Base-by-base conservation (phyloP, 1,139 yeast species). In the Taphrina flavorubra region DNA sequence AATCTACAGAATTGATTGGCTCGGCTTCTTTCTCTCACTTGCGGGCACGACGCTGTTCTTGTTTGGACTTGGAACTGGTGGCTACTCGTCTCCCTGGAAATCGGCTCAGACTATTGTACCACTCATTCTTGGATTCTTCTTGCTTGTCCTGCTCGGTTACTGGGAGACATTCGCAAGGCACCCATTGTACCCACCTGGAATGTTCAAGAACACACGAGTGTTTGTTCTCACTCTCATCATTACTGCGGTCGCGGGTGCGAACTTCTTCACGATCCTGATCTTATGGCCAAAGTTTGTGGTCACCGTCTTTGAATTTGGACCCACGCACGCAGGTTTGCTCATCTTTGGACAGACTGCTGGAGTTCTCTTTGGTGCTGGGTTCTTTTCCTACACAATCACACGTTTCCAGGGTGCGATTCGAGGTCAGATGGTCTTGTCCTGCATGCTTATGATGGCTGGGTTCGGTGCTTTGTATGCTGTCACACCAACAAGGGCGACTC, bases 241-340 rank as follows among this genome's bases (percentile, higher is more conserved):
- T 20, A 63, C 67, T 18, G 61, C 61, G n/a, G 61, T 63, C 18
- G 67, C 67, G 7, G 67, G 67, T 55, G 67, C 67, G 16, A 63
- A 63, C 47, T 63, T 63, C 67, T 63, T 63, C 61, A 44, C 67
- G 8, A 55, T 63, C 42, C 51, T 63, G 44, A 63, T 63, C 36
- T 61, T 63, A 10, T 53, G 67, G 61, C 67, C 67, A 42, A 63
- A 53, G 34, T 63, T 25, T 37, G 61, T 63, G 16, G 16, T 37
- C 25, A 5, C 53, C 5, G 67, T 63, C 61, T 58, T 58, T 25
- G 14, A 39, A 1, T 63, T 55, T 36, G 61, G 59, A 13, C 67
- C 67, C 8, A 40, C 61, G 7, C 55, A 56, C 55, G 67, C 55
- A n/a, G 67, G 67, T 5, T 51, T 56, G 51, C 67, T 63, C 47